Evolutionary conservation across 2,329 filamentous ascomycete genomes (phyloP).

Genomic region (Fusarium burgessii): DNA sequence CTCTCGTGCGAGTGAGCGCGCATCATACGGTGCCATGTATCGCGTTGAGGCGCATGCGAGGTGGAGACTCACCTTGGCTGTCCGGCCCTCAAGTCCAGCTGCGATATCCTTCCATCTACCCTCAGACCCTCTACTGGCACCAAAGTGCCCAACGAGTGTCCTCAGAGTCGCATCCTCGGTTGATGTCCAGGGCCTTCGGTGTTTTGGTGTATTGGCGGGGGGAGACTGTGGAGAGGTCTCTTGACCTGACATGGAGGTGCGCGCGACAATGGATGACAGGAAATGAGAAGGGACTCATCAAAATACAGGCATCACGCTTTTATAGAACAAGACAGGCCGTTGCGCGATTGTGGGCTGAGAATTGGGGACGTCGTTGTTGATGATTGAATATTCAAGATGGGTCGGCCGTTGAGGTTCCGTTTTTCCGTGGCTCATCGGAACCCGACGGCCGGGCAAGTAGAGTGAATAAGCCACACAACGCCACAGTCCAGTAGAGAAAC

Average conservation of each 20-base stretch:
- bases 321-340: slow-evolving; percentile 1
- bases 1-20: neutral
- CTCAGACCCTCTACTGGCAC: slow-evolving; percentile 43
- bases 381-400: slow-evolving; percentile 27
- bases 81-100: slow-evolving; percentile 41
- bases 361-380: slow-evolving; percentile 2
- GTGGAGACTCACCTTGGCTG: slow-evolving; percentile 44
- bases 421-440: slow-evolving; percentile 32
- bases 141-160: slow-evolving; percentile 46
- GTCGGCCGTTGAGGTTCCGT: slow-evolving; percentile 19
- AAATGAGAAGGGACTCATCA: neutral
- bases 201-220: slow-evolving; percentile 36
- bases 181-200: slow-evolving; percentile 44
- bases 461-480: neutral
- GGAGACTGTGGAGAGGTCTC: slow-evolving; percentile 42
- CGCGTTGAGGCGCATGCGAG: slow-evolving; percentile 4
- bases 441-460: neutral
- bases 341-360: neutral
- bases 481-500: neutral
- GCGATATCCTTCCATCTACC: slow-evolving; percentile 49
- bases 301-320: slow-evolving; percentile 18
- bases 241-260: slow-evolving; percentile 38
- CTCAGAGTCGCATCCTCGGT: slow-evolving; percentile 46
- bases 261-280: neutral
- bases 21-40: neutral